Evolutionary conservation across 352 stramenopile species (phyloP).

Genomic region (Globisporangium orthogonon): DNA sequence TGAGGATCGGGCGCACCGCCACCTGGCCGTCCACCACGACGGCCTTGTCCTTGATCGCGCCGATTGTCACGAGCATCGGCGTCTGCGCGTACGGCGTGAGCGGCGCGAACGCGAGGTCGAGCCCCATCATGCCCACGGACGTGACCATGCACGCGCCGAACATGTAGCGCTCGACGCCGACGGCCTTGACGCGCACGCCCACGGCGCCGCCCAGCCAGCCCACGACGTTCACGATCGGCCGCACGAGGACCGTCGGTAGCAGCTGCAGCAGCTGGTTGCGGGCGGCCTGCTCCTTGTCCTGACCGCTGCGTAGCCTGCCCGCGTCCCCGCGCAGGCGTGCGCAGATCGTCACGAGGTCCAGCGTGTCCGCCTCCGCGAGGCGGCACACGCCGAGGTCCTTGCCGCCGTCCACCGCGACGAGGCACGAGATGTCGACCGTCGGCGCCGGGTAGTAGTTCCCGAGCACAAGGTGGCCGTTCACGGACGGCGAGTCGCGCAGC

Average conservation of each 20-base stretch:
- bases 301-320: conserved; percentile 39
- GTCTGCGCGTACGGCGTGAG: conserved; percentile 59
- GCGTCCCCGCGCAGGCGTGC: conserved; percentile 36
- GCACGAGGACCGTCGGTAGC: conserved; percentile 49
- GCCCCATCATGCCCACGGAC: conserved; percentile 63
- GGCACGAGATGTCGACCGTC: conserved; percentile 61
- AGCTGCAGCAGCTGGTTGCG: conserved; percentile 58
- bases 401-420: conserved; percentile 47
- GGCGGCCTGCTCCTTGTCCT: conserved; percentile 53
- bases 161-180: conserved; percentile 67
- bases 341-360: conserved; percentile 46
- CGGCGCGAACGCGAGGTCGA: conserved; percentile 59
- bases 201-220: conserved; percentile 56
- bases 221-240: conserved; percentile 46
- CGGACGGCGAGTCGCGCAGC: conserved; percentile 38
- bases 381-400: conserved; percentile 58
- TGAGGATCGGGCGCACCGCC: conserved; percentile 54
- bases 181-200: conserved; percentile 37
- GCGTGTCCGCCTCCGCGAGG: conserved; percentile 42
- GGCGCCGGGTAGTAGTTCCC: conserved; percentile 58
- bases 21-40: conserved; percentile 55
- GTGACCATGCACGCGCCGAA: conserved; percentile 70
- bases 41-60: conserved; percentile 53
- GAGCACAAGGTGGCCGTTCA: conserved; percentile 73
- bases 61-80: conserved; percentile 64